Evolutionary conservation across 2,329 filamentous ascomycete genomes (phyloP).

Genomic region (Acephala macrosclerotiorum): DNA sequence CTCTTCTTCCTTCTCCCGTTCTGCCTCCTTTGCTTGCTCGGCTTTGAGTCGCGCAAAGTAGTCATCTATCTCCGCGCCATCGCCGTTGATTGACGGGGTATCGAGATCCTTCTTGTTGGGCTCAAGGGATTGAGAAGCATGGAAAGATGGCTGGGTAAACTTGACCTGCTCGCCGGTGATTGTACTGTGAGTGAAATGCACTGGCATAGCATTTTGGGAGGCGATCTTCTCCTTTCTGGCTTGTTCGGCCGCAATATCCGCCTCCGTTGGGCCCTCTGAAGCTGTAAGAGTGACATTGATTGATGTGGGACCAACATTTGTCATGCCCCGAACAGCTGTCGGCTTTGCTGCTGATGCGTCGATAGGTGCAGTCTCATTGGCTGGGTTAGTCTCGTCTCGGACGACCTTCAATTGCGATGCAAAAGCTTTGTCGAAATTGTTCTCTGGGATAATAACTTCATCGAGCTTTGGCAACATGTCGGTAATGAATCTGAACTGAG

Average conservation of each 20-base stretch:
- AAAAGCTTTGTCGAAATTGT: conserved; percentile 75
- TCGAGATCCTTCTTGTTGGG: conserved; percentile 56
- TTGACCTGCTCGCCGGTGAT: conserved; percentile 69
- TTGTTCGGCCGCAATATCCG: conserved; percentile 69
- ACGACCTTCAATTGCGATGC: conserved; percentile 68
- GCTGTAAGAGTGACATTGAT: conserved; percentile 75
- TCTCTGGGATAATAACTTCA: conserved; percentile 74
- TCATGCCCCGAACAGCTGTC: conserved; percentile 73
- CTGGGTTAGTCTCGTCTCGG: conserved; percentile 72
- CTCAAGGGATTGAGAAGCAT: conserved; percentile 45
- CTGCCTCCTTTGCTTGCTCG: conserved; percentile 60
- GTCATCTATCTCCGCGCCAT: conserved; percentile 67
- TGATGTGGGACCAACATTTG: conserved; percentile 70
- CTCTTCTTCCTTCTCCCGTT: conserved; percentile 58
- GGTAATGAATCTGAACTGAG: conserved; percentile 80
- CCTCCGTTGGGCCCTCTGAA: conserved; percentile 69
- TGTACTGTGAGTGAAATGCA: conserved; percentile 76
- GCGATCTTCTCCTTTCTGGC: conserved; percentile 71
- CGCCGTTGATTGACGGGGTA: conserved; percentile 52
- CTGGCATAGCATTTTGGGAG: conserved; percentile 72
- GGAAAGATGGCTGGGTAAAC: conserved; percentile 48
- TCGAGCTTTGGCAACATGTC: conserved; percentile 81
- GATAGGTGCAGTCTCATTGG: conserved; percentile 64
- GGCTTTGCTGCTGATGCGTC: conserved; percentile 62
- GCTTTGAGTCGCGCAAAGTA: conserved; percentile 72